phyloP scores from a whole-genome alignment of 345 rosid genomes.

The Lepidium africanum region DNA sequence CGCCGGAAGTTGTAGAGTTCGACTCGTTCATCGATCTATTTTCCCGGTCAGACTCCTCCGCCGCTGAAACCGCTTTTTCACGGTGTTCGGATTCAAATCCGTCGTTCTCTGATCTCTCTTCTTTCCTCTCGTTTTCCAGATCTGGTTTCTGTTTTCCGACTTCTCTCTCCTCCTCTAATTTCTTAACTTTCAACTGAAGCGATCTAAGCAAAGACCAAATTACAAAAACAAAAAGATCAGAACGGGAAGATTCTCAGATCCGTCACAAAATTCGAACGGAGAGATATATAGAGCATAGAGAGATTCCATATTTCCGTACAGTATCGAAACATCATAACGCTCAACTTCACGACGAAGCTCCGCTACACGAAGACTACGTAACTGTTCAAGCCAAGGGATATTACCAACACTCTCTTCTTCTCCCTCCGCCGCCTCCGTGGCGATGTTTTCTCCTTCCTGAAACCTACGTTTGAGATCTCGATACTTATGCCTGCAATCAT shows the following conservation, averaged over 20 bases:
- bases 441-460: neutral
- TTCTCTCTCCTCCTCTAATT: constrained; percentile 24
- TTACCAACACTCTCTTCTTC: constrained; percentile 15
- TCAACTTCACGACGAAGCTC: constrained; percentile 69
- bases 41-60: constrained; percentile 49
- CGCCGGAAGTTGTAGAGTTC: constrained; percentile 51
- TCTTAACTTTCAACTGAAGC: constrained; percentile 30
- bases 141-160: constrained; percentile 14
- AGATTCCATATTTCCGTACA: constrained; percentile 29
- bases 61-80: neutral
- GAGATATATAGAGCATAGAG: neutral
- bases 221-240: neutral
- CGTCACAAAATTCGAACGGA: neutral
- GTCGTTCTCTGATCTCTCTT: constrained; percentile 27
- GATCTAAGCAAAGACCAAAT: constrained; percentile 23
- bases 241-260: constrained; percentile 16
- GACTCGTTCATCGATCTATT: constrained; percentile 71
- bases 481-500: constrained; percentile 49
- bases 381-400: constrained; percentile 62
- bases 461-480: constrained; percentile 63
- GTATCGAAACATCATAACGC: constrained; percentile 60
- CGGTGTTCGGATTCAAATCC: constrained; percentile 6
- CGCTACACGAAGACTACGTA: constrained; percentile 61
- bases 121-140: constrained; percentile 22
- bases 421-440: neutral